Evolutionary conservation across 2,329 filamentous ascomycete genomes (phyloP), one percentile per base, ranked within the genome.

Genomic region (Talaromyces rugulosus): DNA sequence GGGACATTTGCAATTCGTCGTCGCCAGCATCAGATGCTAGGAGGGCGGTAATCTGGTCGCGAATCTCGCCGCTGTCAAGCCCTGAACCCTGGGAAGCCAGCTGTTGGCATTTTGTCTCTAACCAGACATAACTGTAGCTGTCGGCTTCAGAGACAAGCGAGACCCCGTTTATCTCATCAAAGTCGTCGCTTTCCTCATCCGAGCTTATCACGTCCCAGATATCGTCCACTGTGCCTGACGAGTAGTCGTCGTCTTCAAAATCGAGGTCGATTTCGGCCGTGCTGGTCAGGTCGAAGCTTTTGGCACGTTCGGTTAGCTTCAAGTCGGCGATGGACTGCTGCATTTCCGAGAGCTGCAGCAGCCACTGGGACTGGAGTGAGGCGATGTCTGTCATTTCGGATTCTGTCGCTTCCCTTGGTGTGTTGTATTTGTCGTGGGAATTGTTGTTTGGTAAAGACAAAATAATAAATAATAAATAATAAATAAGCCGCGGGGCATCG

Each of bases 131-230:
- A 58, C 85, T 84, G 70, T 88, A 88, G 2, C 70, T 71, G 66
- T 23, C 67, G 63, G 53, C 68, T 67, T 36, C 67, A 59, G 23
- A 74, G 62, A 56, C 11, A 68, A 78, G 56, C 63, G 70, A 51
- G 63, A 70, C 68, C 27, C 77, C 78, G 50, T 82, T 77, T 44
- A 81, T 77, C 30, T 85, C 83, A 55, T 88, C 84, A 33, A 86
- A 78, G 64, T 90, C 79, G 68, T 87, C 89, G 69, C 85, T 89
- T 72, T 84, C 81, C 61, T 88, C 88, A 23, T 87, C 86, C 28
- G 89, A 88, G 63, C 88, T 92, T 70, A 96, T 91, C 62, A 96
- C 87, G 73, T 97, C 93, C 94, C 94, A 97, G 9, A 97, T 88
- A 76, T 97, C 92, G 62, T 94, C 90, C 5, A 86, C 85, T 18